These are phyloP conservation scores for Aspergillus avenaceus DNA, from an alignment of 495 filamentous ascomycete species.

Conservation along the genomic window DNA sequence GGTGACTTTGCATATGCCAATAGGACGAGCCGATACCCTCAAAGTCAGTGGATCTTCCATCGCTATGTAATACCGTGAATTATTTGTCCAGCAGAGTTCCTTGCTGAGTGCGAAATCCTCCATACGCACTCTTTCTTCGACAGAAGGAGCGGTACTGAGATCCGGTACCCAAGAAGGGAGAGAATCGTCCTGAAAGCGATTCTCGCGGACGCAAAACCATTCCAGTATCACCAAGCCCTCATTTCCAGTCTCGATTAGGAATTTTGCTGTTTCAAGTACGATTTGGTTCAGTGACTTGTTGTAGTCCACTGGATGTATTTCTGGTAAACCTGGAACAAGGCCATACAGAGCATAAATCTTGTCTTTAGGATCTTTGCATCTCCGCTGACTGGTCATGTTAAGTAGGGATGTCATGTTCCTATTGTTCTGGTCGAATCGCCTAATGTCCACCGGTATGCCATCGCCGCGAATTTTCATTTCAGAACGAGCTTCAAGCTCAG, in stretches of 20 bases:
- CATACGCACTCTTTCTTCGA: background rate
- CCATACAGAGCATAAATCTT: background rate
- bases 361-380: background rate
- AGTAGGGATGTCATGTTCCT: background rate
- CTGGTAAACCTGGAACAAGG: background rate
- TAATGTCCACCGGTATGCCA: background rate
- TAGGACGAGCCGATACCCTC: too few species aligned
- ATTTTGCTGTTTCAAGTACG: background rate
- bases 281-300: background rate
- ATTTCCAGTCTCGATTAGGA: background rate
- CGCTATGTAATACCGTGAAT: too few species aligned
- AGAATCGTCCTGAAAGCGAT: background rate
- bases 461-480: background rate
- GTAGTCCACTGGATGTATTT: background rate
- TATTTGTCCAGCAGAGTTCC: background rate
- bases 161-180: slow-evolving; percentile 4
- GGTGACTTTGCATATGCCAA: too few species aligned
- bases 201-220: background rate
- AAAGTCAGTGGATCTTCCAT: too few species aligned
- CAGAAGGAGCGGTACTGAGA: background rate
- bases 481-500: too few species aligned
- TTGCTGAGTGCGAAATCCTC: background rate
- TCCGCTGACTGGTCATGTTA: background rate
- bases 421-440: background rate
- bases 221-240: background rate